A percentile compares a stretch with the other conserved stretches of the same genome.
These are phyloP conservation scores for Ananas comosus DNA, from an alignment of 176 grass and related monocot species.

Conservation along the genomic window DNA sequence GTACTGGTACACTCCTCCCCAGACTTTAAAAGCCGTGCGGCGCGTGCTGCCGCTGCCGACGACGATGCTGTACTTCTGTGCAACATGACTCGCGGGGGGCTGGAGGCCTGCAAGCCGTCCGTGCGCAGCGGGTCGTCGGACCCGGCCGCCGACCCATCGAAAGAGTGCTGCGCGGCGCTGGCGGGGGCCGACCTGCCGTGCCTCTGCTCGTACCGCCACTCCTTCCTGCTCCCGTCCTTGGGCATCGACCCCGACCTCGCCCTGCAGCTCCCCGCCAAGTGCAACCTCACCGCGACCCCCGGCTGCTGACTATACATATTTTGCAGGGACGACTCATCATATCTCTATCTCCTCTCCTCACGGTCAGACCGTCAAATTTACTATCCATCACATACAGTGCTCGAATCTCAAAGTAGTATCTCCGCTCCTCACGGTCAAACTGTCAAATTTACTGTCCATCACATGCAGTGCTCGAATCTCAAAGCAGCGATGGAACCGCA, in stretches of 20 bases:
- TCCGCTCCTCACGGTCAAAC: too few relatives aligned
- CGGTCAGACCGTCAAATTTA: too few relatives aligned
- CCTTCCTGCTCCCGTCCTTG: slow-evolving; percentile 31
- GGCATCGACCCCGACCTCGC: slow-evolving; percentile 57
- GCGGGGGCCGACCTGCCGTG: slow-evolving; percentile 35
- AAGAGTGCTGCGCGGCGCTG: slow-evolving; percentile 36
- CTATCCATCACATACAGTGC: too few relatives aligned
- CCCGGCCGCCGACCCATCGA: slow-evolving; percentile 25
- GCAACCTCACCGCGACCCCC: slow-evolving; percentile 24
- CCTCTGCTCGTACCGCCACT: slow-evolving; percentile 55
- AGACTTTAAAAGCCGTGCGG: not conserved
- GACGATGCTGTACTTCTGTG: slow-evolving; percentile 24
- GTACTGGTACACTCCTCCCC: too few relatives aligned
- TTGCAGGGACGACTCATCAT: too few relatives aligned
- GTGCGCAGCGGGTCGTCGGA: slow-evolving; percentile 32
- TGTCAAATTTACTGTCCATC: too few relatives aligned
- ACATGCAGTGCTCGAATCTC: too few relatives aligned
- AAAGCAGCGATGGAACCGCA: too few relatives aligned
- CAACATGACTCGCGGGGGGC: slow-evolving; percentile 33
- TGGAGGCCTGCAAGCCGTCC: slow-evolving; percentile 47
- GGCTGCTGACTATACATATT: slow-evolving; percentile 18
- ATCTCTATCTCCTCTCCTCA: too few relatives aligned
- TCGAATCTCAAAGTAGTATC: too few relatives aligned
- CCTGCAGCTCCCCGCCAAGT: slow-evolving; percentile 47
- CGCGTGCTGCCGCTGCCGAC: too few relatives aligned